These are phyloP conservation scores for Mucor irregularis DNA, from an alignment of 371 early-diverging fungal genomes.

Conservation along the genomic window DNA sequence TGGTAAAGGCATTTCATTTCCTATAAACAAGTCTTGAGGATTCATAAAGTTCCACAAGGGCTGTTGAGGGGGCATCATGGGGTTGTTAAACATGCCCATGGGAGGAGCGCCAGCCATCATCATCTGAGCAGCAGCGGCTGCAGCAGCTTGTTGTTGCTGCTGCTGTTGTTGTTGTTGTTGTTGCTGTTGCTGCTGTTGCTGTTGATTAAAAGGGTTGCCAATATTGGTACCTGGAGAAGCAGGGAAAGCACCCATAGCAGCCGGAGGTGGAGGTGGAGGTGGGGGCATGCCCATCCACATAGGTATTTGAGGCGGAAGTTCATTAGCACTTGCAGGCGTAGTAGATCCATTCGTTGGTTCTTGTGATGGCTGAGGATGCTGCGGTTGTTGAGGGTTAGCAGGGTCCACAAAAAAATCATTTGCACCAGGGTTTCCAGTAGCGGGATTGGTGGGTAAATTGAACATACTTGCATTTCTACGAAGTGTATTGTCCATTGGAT, in stretches of 20 bases:
- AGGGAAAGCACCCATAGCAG: constrained; percentile 4
- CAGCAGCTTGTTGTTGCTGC: constrained; percentile 1
- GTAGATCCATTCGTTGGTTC: not conserved
- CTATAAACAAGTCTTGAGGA: not conserved
- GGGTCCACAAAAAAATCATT: not conserved
- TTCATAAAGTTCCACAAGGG: constrained; percentile 21
- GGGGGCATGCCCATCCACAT: too few relatives aligned
- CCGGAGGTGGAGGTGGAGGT: constrained; percentile 1
- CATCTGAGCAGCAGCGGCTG: too few relatives aligned
- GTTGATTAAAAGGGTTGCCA: too few relatives aligned
- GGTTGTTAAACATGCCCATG: not conserved
- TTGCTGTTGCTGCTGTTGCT: not conserved
- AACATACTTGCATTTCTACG: constrained; percentile 1
- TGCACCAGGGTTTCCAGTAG: not conserved
- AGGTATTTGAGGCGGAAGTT: not conserved
- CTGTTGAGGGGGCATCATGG: constrained; percentile 3
- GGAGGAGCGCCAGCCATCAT: not conserved
- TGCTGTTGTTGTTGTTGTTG: not conserved
- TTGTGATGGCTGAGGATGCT: not conserved
- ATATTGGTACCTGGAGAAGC: too few relatives aligned
- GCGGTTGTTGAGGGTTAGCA: not conserved
- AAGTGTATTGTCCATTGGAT: constrained; percentile 1
- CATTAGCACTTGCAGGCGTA: not conserved
- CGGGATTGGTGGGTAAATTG: too few relatives aligned
- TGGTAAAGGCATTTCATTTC: constrained; percentile 7